Base-by-base conservation (phyloP, 1,284 basidiomycete genomes). In the Phellopilus nigrolimitatus region DNA sequence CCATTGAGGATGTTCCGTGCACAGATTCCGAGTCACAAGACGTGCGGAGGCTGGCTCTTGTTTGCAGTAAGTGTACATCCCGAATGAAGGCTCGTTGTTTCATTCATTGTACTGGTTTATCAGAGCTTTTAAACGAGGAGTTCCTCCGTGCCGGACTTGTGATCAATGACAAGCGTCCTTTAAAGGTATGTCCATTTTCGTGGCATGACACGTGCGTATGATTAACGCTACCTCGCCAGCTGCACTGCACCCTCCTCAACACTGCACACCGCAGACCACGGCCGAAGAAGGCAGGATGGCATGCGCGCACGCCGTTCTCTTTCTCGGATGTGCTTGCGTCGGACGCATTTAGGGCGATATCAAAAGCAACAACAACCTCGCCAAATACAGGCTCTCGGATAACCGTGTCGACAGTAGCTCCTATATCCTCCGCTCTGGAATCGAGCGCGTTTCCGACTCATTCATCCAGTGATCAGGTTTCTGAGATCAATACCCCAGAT, bases 211-310 rank as follows among this genome's bases (percentile, higher is more conserved):
- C 7, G 34, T 42, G 43, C 46, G 43, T 24, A 55, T 27, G 38
- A 17, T 47, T 13, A 37, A 24, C 22, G 15, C 31, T 25, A 28
- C 13, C 42, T 25, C 30, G 6, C 50, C 45, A 84, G 83, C 66
- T 87, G 12, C 85, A 87, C 57, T 86, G 84, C 64, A 86, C 84
- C 0, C 61, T 87, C 19, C 60, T 84, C 53, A 85, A 84, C 59
- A 80, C 83, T 0, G 70, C 67, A 27, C 68, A 84, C 60, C 76
- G 82, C 49, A 74, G 68, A 56, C 73, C 75, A 4, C 63, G 52
- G 24, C 55, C 62, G 0, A 61, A 60, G 9, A 57, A 62, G 0
- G 27, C n/a, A n/a, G n/a, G n/a, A n/a, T n/a, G 38, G 13, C n/a
- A 43, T 21, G 57, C 61, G 13, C 63, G 62, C 5, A 54, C 63